These are phyloP conservation scores for Cucurbita argyrosperma DNA, from an alignment of 306 rosid genomes.

Conservation along the genomic window DNA sequence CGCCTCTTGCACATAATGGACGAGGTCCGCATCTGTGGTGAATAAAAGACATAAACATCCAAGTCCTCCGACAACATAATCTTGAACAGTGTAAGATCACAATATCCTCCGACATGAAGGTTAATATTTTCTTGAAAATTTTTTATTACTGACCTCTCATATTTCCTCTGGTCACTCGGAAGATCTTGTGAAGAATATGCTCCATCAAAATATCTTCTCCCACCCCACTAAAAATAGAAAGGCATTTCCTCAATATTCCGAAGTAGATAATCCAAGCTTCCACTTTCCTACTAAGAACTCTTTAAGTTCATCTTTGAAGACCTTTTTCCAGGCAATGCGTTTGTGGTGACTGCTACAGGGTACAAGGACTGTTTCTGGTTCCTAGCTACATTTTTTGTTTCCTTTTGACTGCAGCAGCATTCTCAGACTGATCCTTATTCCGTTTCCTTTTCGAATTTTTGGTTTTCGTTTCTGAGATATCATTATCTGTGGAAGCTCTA, in stretches of 20 bases:
- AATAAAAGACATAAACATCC: not conserved
- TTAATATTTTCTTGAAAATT: not conserved
- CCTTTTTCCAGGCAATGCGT: not conserved
- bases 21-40: not conserved
- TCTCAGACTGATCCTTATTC: not conserved
- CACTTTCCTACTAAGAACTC: not conserved
- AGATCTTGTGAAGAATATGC: not conserved
- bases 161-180: not conserved
- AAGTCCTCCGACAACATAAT: not conserved
- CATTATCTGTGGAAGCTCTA: conserved; percentile 17
- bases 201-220: not conserved
- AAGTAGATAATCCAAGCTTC: not conserved
- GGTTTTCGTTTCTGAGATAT: conserved; percentile 19
- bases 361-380: not conserved
- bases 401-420: not conserved
- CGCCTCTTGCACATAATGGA: not conserved
- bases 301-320: not conserved
- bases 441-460: conserved; percentile 17
- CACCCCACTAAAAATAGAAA: not conserved
- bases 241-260: not conserved
- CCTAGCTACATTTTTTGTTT: not conserved
- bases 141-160: not conserved
- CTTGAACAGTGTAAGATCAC: not conserved
- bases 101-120: not conserved
- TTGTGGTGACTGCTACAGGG: not conserved